Evolutionary conservation across 495 filamentous ascomycete species (phyloP).

Genomic region (Hyaloscypha bicolor): DNA sequence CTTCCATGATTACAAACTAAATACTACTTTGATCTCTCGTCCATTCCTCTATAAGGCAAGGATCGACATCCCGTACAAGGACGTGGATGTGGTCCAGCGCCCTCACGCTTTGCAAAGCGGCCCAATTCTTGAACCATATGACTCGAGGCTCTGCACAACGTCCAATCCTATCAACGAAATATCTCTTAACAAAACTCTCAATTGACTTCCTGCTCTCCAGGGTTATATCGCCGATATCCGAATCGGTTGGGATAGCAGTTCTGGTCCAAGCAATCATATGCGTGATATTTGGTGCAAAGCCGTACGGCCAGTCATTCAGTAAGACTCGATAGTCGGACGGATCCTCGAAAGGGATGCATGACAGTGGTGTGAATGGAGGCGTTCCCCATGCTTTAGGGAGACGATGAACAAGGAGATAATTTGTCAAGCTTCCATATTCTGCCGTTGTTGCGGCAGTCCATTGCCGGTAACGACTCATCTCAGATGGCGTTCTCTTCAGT

Average conservation of each 20-base stretch:
- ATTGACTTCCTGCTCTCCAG: constrained; percentile 60
- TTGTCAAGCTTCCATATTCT: constrained; percentile 72
- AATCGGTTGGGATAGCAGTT: constrained; percentile 50
- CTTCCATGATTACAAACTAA: no score
- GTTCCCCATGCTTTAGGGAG: constrained; percentile 58
- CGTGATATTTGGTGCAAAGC: constrained; percentile 63
- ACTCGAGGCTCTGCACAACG: constrained; percentile 62
- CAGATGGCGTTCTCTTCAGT: constrained; percentile 78
- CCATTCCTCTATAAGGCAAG: not conserved
- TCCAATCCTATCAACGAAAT: constrained; percentile 53
- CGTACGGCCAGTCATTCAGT: constrained; percentile 90
- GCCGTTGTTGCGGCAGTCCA: constrained; percentile 72
- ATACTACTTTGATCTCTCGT: not conserved
- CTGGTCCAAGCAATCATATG: constrained; percentile 70
- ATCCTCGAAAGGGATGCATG: constrained; percentile 64
- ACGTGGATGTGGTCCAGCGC: constrained; percentile 74
- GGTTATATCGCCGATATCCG: constrained; percentile 70
- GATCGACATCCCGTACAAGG: constrained; percentile 23
- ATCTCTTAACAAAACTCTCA: constrained; percentile 63
- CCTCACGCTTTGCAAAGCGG: constrained; percentile 79
- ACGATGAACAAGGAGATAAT: constrained; percentile 71
- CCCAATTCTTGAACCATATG: constrained; percentile 93
- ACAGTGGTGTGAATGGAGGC: constrained; percentile 50
- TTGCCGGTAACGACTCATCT: constrained; percentile 75
- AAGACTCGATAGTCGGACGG: constrained; percentile 72